A percentile compares a stretch with the other conserved stretches of the same genome.
Evolutionary conservation across 2,329 filamentous ascomycete species (phyloP).

Genomic region (Exophiala mesophila): DNA sequence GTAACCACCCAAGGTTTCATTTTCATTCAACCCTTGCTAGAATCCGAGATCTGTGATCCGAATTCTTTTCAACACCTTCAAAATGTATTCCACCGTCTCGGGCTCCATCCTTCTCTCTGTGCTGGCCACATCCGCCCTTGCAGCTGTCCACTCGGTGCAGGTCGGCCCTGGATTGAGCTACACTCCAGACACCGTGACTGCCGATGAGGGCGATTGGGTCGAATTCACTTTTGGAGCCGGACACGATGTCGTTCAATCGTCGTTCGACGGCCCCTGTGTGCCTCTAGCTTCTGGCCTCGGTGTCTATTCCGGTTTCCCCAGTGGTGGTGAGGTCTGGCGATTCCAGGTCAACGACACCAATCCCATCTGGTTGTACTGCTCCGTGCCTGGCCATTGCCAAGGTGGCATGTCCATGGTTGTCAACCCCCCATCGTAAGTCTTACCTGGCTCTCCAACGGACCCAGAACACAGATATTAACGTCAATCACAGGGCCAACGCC

Average conservation of each 20-base stretch:
- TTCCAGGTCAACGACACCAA: constrained; percentile 43
- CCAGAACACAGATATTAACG: no score
- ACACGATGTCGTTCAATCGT: constrained; percentile 48
- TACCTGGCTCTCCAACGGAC: no score
- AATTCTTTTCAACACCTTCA: neutral
- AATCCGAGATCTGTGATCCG: constrained; percentile 2
- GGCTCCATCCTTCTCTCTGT: constrained; percentile 15
- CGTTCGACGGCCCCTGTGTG: constrained; percentile 47
- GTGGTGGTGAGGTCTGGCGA: constrained; percentile 36
- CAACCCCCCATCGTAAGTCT: constrained; percentile 40
- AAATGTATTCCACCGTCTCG: constrained; percentile 18
- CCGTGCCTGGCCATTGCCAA: constrained; percentile 47
- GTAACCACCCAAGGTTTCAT: neutral
- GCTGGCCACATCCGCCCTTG: constrained; percentile 20
- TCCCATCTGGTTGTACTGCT: constrained; percentile 50
- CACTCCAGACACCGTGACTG: constrained; percentile 42
- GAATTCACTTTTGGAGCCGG: constrained; percentile 52
- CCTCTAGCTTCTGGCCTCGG: constrained; percentile 32
- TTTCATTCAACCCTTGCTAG: neutral
- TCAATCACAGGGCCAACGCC: neutral
- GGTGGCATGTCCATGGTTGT: constrained; percentile 49
- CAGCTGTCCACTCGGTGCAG: constrained; percentile 16
- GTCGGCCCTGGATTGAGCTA: constrained; percentile 37
- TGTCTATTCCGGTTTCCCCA: constrained; percentile 46
- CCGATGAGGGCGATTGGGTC: constrained; percentile 45